Conservation (phyloP, 1,284 basidiomycete species). For the Waitea zeae region DNA sequence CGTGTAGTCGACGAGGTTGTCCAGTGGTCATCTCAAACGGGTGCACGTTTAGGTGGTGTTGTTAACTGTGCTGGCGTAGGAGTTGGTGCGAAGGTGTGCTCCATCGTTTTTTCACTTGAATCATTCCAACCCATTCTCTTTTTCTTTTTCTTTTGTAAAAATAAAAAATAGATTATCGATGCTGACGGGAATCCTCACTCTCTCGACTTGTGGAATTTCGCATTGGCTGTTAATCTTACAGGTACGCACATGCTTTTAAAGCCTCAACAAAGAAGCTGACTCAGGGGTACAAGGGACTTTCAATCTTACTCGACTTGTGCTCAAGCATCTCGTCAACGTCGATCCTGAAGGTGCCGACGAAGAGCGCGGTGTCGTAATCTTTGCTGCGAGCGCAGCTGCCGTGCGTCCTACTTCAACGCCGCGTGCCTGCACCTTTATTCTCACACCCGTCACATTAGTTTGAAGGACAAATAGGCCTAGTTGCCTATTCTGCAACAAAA, state of each 20-base stretch:
- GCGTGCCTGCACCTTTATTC: background rate
- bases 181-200: constrained; percentile 24
- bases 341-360: constrained; percentile 27
- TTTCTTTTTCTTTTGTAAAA: background rate
- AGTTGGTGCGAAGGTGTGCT: constrained; percentile 17
- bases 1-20: constrained; percentile 10
- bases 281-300: no score
- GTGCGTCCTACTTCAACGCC: constrained; percentile 18
- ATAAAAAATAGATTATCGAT: constrained; percentile 21
- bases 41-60: constrained; percentile 29
- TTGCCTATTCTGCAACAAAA: constrained; percentile 34
- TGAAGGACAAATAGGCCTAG: constrained; percentile 31
- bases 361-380: constrained; percentile 33
- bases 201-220: constrained; percentile 31
- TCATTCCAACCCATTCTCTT: background rate
- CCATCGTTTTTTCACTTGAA: no score
- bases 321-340: constrained; percentile 27
- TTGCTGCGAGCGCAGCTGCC: constrained; percentile 36
- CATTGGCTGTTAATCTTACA: constrained; percentile 30
- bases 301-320: constrained; percentile 32
- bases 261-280: no score
- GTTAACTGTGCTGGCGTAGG: constrained; percentile 36
- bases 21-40: constrained; percentile 23
- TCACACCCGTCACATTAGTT: constrained; percentile 13
- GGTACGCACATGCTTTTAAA: no score